Evolutionary conservation across 768 basidiomycete genomes (phyloP), one percentile per base, ranked within the genome.

Genomic region (Suillus lakei): DNA sequence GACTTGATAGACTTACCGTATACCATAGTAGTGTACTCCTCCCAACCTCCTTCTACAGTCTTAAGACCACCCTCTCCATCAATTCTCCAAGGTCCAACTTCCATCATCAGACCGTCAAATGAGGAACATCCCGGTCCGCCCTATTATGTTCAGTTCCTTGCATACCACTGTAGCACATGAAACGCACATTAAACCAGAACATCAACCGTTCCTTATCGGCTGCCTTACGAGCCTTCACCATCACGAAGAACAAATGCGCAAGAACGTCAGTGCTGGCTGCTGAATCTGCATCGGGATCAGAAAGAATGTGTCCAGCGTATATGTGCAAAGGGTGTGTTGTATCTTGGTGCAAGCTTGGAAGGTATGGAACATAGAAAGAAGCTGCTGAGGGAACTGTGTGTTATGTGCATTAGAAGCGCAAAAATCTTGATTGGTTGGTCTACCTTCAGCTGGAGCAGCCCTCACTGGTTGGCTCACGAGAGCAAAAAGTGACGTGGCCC

Each of bases 71-170:
- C 89, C 18, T 87, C 80, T 61, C 88, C 85, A 71, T 94, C 91
- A 77, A 90, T 79, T 68, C 86, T 86, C 88, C 95, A 97, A 5
- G 97, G 96, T 0, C 97, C 97, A n/a, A 96, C 84, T 71, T 99
- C 97, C 95, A 99, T 96, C 91, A 99, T 91, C 21, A 96, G 84
- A 3, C 97, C 97, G 71, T 99, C 97, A 74, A 99, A 98, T 1
- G 93, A 95, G 0, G 96, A 98, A 76, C 98, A 99, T 34, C 98
- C 98, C 23, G 97, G 97, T 1, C 97, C 97, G 23, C 95, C 96
- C 94, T 96, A 70, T 53, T 13, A 48, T 18, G 36, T 21, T 32
- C 44, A 68, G 56, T 56, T 23, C 21, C 21, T 28, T 46, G 30
- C 12, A 46, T 41, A 43, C 26, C 7, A 34, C 32, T 12, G 4